Base-by-base conservation (phyloP, 169 alveolate species). In the Besnoitia besnoiti region DNA sequence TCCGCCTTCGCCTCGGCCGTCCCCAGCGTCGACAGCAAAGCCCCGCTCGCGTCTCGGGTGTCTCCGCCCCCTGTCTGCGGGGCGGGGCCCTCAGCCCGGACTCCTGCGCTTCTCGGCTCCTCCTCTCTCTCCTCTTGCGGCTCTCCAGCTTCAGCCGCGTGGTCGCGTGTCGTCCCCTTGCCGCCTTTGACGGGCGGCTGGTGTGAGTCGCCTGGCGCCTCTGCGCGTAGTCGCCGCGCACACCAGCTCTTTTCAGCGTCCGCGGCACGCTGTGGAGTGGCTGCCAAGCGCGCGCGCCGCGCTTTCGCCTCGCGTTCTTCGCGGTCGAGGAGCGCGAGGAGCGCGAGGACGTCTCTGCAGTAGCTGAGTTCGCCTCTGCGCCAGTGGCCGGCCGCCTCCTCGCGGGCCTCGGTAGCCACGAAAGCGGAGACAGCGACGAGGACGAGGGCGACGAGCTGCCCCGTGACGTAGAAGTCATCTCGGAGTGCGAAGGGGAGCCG, bases 311-410 rank as follows among this genome's bases (percentile, higher is more conserved):
- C 47, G 40, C 47, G 39, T 7, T 67, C 80, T 42, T 67, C 47
- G 30, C 80, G 80, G 46, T 77, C 40, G 19, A 40, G 50, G 33
- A 77, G 50, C n/a, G 87, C 87, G 33, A 77, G 59, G 24, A 77
- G 87, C 49, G 87, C 87, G 37, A 77, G 59, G 24, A 77, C 44
- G 40, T 77, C 87, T 27, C 35, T 77, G 37, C 44, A 19, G 16
- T 30, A 39, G 16, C 8, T 30, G 44, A 42, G 35, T 35, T 42
- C 55, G 33, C 59, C 50, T 39, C 3, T 42, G 35, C 40, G 12
- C 61, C 37, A n/a, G 42, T 37, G 42, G 10, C 40, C 44, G n/a
- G 61, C 59, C 49, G 2, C 59, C 39, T 77, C 87, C 30, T 77
- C 61, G 40, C 40, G 59, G 3, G 59, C 59, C 39, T 30, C 59